Base-by-base conservation (phyloP, 2,329 filamentous ascomycete species). In the Aspergillus transmontanensis region DNA sequence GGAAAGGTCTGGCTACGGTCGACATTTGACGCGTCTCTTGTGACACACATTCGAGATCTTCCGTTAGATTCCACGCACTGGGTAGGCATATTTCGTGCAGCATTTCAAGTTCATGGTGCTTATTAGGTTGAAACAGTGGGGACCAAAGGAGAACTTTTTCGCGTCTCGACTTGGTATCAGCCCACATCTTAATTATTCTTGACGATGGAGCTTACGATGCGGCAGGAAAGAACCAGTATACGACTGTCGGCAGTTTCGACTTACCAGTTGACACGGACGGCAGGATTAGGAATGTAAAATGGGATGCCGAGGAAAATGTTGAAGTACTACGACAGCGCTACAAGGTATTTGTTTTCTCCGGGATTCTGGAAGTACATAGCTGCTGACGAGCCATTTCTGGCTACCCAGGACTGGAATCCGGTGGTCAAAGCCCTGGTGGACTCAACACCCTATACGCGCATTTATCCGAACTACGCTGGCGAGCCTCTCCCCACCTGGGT, bases 1-100 rank as follows among this genome's bases (percentile, higher is more conserved):
- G 81, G 81, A 5, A 80, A 80, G 72, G 75, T 82, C 6, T 76
- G 79, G 7, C 78, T 82, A 60, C 76, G 82, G 14, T 79, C 82
- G 14, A 82, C 82, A 0, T 83, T 83, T 45, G 78, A 81, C 54
- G 67, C 71, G 1, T 77, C 77, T 0, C 72, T 79, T 64, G 72
- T 84, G 2, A 71, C 73, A 10, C 73, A 79, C 58, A 76, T 84
- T 21, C 68, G 73, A 6, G 75, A 78, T 48, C 66, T 82, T 30
- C 79, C 51, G 10, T 21, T 23, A 72, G 81, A 83, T 64, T 81
- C 82, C 1, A 75, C 75, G 7, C 82, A 84, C 63, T 76, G 73
- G 73, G 71, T 73, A 66, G 3, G 19, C 3, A 14, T 9, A 21
- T 21, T 10, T 12, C 4, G 12, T 34, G 1, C 30, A 23, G 6